Evolutionary conservation across 1,284 basidiomycete genomes (phyloP).

Genomic region (Anthracocystis panici-leucophaei): DNA sequence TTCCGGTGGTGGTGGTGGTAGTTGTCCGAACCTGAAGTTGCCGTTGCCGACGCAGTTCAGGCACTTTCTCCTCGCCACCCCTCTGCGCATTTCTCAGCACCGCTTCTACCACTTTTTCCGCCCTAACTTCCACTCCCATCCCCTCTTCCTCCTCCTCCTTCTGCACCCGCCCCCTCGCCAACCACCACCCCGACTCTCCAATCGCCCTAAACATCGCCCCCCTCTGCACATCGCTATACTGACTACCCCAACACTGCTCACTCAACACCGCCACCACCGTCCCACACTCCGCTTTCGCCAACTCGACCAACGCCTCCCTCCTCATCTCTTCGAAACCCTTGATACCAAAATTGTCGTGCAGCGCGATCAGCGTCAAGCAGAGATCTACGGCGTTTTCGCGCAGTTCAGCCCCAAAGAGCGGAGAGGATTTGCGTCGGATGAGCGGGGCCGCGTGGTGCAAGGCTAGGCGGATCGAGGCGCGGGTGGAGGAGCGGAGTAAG

Average conservation of each 20-base stretch:
- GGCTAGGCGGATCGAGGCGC: slow-evolving; percentile 31
- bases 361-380: slow-evolving; percentile 78
- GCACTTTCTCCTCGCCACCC: slow-evolving; percentile 45
- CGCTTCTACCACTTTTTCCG: slow-evolving; percentile 11
- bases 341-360: slow-evolving; percentile 87
- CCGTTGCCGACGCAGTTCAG: slow-evolving; percentile 23
- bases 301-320: slow-evolving; percentile 80
- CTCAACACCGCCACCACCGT: slow-evolving; percentile 78
- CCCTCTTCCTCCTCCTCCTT: neutral
- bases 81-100: slow-evolving; percentile 14
- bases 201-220: slow-evolving; percentile 86
- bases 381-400: slow-evolving; percentile 90
- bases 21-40: neutral
- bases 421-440: slow-evolving; percentile 51
- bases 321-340: slow-evolving; percentile 82
- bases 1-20: neutral
- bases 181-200: slow-evolving; percentile 84
- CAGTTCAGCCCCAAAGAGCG: slow-evolving; percentile 63
- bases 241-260: slow-evolving; percentile 91
- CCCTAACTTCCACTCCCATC: slow-evolving; percentile 7
- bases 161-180: slow-evolving; percentile 67
- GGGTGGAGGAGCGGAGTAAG: slow-evolving; percentile 59
- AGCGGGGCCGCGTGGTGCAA: slow-evolving; percentile 51
- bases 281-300: slow-evolving; percentile 82
- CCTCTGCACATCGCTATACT: slow-evolving; percentile 87